phyloP scores from a whole-genome alignment of 495 filamentous ascomycete species.

The Letharia columbiana region DNA sequence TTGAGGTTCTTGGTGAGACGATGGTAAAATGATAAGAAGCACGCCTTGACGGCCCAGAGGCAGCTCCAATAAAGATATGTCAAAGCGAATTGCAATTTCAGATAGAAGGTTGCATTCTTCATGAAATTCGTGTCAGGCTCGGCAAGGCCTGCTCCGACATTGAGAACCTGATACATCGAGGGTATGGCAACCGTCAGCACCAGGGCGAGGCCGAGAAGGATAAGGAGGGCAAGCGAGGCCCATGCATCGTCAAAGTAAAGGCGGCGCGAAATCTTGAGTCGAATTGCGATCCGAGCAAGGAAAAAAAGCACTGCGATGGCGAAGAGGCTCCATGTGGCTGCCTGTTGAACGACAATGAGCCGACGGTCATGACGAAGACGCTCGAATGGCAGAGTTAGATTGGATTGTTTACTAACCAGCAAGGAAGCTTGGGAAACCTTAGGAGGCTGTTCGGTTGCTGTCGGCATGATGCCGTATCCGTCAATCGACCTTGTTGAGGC shows the following conservation, averaged over 20 bases:
- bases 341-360: not conserved
- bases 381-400: too few species aligned
- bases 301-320: slow-evolving; percentile 10
- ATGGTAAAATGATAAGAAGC: slow-evolving; percentile 21
- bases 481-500: too few species aligned
- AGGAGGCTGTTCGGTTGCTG: too few species aligned
- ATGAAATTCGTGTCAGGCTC: slow-evolving; percentile 10
- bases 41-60: slow-evolving; percentile 38
- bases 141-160: slow-evolving; percentile 5
- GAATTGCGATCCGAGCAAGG: slow-evolving; percentile 6
- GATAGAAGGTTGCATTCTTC: slow-evolving; percentile 6
- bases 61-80: slow-evolving; percentile 36
- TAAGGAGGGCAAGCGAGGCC: not conserved
- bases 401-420: not conserved
- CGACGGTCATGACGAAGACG: too few species aligned
- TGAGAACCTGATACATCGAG: slow-evolving; percentile 12
- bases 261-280: not conserved
- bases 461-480: too few species aligned
- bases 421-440: too few species aligned
- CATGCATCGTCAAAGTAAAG: slow-evolving; percentile 18
- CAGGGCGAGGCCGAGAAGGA: slow-evolving; percentile 6
- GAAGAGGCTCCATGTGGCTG: slow-evolving; percentile 15
- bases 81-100: slow-evolving; percentile 29
- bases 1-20: slow-evolving; percentile 7
- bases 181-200: slow-evolving; percentile 13